These are phyloP conservation scores for Pichia inconspicua DNA, from an alignment of 1,139 yeast species.

Conservation along the genomic window DNA sequence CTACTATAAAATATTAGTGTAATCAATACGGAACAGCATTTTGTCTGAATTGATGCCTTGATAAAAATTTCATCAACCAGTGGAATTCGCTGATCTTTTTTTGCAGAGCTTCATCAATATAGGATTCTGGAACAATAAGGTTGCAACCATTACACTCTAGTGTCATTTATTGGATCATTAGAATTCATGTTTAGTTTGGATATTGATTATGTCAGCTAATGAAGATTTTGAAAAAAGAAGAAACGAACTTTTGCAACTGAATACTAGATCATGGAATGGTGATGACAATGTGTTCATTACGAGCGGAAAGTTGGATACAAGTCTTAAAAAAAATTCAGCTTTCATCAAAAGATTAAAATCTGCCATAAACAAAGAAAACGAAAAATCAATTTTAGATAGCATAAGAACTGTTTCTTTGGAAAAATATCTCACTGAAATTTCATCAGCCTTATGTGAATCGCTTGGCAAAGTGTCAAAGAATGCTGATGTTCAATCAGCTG, in stretches of 20 bases:
- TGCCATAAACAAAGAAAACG: slow-evolving; percentile 44
- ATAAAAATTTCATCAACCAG: too few species aligned
- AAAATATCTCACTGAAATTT: slow-evolving; percentile 69
- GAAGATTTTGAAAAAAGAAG: slow-evolving; percentile 26
- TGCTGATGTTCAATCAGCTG: slow-evolving; percentile 57
- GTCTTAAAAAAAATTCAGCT: slow-evolving; percentile 77
- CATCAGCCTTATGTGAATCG: slow-evolving; percentile 58
- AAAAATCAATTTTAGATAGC: slow-evolving; percentile 46
- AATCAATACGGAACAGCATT: too few species aligned
- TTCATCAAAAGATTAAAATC: slow-evolving; percentile 65
- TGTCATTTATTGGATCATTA: too few species aligned
- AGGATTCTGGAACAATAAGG: too few species aligned
- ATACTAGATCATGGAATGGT: slow-evolving; percentile 49
- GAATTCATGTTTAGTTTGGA: background rate
- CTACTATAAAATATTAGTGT: too few species aligned
- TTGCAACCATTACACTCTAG: too few species aligned
- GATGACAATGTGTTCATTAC: slow-evolving; percentile 27
- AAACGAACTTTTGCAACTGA: slow-evolving; percentile 34
- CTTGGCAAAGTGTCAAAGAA: slow-evolving; percentile 44
- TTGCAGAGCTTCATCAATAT: too few species aligned
- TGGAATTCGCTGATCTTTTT: too few species aligned
- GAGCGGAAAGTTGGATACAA: slow-evolving; percentile 50
- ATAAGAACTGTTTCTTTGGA: slow-evolving; percentile 57
- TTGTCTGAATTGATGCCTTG: too few species aligned
- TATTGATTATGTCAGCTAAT: slow-evolving; percentile 9